A percentile compares a stretch with the other conserved stretches of the same genome.
These are phyloP conservation scores for Penicillium parvum DNA, from an alignment of 495 filamentous ascomycete genomes.

Conservation along the genomic window DNA sequence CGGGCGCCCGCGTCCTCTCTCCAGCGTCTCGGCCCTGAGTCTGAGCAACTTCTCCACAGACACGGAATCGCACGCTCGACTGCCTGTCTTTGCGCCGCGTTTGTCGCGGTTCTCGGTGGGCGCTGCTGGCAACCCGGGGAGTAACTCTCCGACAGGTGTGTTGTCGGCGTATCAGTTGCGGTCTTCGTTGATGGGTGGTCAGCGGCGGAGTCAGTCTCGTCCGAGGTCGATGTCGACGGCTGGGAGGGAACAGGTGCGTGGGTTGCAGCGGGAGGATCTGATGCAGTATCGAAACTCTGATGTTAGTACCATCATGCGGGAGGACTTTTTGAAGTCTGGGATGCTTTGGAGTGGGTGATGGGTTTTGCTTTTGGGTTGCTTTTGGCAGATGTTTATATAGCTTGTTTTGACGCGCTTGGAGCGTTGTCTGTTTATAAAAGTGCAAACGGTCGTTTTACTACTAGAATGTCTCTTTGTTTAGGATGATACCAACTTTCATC, in stretches of 20 bases:
- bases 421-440: no score
- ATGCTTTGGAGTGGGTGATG: conserved; percentile 13
- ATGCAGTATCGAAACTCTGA: conserved; percentile 41
- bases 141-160: conserved; percentile 13
- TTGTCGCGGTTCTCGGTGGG: conserved; percentile 16
- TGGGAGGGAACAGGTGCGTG: conserved; percentile 35
- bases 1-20: conserved; percentile 24
- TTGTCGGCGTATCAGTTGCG: conserved; percentile 10
- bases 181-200: conserved; percentile 9
- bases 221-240: conserved; percentile 28
- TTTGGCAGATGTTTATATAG: no score
- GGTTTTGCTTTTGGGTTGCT: no score
- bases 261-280: conserved; percentile 36
- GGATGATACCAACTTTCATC: no score
- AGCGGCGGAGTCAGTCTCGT: conserved; percentile 20
- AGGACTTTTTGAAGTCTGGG: conserved; percentile 36
- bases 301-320: conserved; percentile 38
- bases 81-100: conserved; percentile 39
- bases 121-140: conserved; percentile 12
- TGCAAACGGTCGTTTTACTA: no score
- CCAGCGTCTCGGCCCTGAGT: conserved; percentile 27
- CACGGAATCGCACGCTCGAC: conserved; percentile 27
- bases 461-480: no score
- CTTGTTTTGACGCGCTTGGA: no score
- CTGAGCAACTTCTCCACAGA: conserved; percentile 34